These are phyloP conservation scores for Raphanus raphanistrum DNA, from an alignment of 345 rosid species.

Conservation along the genomic window DNA sequence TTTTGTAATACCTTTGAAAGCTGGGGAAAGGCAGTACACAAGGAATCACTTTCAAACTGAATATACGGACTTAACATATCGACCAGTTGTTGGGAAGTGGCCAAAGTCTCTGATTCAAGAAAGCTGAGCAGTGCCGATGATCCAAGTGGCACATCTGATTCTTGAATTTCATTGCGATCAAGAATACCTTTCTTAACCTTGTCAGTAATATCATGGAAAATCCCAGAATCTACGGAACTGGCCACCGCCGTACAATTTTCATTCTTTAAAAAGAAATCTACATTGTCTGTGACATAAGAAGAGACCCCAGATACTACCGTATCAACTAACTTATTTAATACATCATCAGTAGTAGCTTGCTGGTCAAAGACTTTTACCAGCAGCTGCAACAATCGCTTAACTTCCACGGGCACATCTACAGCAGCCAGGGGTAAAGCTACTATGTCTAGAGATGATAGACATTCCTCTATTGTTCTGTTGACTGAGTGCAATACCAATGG, in stretches of 20 bases:
- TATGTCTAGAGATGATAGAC: constrained; percentile 59
- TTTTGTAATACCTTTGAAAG: constrained; percentile 59
- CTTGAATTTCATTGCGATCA: constrained; percentile 49
- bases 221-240: constrained; percentile 47
- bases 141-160: constrained; percentile 45
- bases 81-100: constrained; percentile 69
- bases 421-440: constrained; percentile 58
- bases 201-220: constrained; percentile 43
- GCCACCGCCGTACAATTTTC: constrained; percentile 45
- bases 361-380: constrained; percentile 60
- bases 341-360: constrained; percentile 47
- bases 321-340: constrained; percentile 53
- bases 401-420: constrained; percentile 63
- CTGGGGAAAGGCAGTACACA: constrained; percentile 45
- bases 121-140: constrained; percentile 40
- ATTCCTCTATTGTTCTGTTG: constrained; percentile 67
- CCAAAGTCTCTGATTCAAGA: constrained; percentile 56
- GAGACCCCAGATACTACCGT: constrained; percentile 58
- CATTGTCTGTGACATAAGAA: constrained; percentile 50
- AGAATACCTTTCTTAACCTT: constrained; percentile 60
- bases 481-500: constrained; percentile 76
- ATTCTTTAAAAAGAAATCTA: constrained; percentile 39
- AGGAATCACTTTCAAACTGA: constrained; percentile 46
- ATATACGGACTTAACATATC: constrained; percentile 52
- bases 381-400: constrained; percentile 70